These are phyloP conservation scores for Phytophthora hybrid DNA, from an alignment of 352 stramenopile genomes.

Conservation along the genomic window DNA sequence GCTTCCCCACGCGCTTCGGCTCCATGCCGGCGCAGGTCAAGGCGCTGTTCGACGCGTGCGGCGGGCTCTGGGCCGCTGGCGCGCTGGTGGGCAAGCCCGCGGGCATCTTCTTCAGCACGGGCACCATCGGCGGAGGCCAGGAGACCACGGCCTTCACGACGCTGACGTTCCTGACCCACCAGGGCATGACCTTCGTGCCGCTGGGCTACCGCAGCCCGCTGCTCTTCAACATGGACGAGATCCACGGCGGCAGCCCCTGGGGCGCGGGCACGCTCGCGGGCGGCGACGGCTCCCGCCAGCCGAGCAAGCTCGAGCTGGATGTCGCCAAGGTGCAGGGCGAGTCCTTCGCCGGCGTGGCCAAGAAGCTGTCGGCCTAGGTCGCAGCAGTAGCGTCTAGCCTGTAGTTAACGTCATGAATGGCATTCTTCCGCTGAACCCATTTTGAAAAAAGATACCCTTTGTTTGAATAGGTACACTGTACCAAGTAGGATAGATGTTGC, in stretches of 20 bases:
- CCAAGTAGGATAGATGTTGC: slow-evolving; percentile 18
- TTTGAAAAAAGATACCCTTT: slow-evolving; percentile 31
- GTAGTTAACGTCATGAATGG: not conserved
- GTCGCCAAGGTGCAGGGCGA: slow-evolving; percentile 85
- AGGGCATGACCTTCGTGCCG: slow-evolving; percentile 93
- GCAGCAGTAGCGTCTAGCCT: not conserved
- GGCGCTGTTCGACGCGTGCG: slow-evolving; percentile 89
- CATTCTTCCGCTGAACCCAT: not conserved
- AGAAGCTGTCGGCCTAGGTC: slow-evolving; percentile 71
- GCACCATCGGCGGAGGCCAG: slow-evolving; percentile 84
- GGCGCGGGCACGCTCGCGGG: slow-evolving; percentile 85
- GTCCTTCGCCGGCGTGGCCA: slow-evolving; percentile 82
- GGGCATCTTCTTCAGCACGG: slow-evolving; percentile 90
- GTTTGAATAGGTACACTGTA: not conserved
- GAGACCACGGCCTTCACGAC: slow-evolving; percentile 89
- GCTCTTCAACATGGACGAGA: slow-evolving; percentile 81
- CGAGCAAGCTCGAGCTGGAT: slow-evolving; percentile 81
- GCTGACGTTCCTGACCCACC: slow-evolving; percentile 90
- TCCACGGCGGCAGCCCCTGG: slow-evolving; percentile 84
- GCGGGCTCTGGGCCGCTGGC: slow-evolving; percentile 86
- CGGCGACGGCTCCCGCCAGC: slow-evolving; percentile 81
- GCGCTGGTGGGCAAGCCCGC: slow-evolving; percentile 88
- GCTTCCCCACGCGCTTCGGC: slow-evolving; percentile 88
- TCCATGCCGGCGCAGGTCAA: slow-evolving; percentile 89
- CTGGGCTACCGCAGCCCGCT: slow-evolving; percentile 75